These are phyloP conservation scores for Striga hermonthica DNA, from an alignment of 305 asterid genomes.

Conservation along the genomic window DNA sequence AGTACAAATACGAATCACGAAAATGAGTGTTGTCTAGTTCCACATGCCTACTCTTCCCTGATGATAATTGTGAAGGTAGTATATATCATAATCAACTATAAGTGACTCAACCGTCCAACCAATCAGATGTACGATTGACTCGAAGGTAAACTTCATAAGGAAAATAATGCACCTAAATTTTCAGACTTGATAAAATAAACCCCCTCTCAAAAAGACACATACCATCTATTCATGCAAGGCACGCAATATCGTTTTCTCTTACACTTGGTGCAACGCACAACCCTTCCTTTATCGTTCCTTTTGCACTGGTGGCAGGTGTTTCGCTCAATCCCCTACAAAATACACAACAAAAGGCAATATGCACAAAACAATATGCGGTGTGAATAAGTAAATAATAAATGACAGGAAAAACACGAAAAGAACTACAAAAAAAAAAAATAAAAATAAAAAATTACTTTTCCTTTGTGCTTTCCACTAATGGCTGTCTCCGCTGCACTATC, in stretches of 20 bases:
- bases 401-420: background rate
- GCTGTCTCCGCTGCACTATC: slow-evolving; percentile 9
- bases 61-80: too few relatives aligned
- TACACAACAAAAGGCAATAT: slow-evolving; percentile 18
- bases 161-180: slow-evolving; percentile 8
- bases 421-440: background rate
- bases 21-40: background rate
- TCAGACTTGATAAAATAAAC: slow-evolving; percentile 14
- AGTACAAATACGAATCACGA: background rate
- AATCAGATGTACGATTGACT: slow-evolving; percentile 13
- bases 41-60: background rate
- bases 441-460: slow-evolving; percentile 32
- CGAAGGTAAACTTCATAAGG: slow-evolving; percentile 8
- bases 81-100: too few relatives aligned
- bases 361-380: background rate
- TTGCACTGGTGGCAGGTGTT: slow-evolving; percentile 76
- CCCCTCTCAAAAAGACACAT: slow-evolving; percentile 13
- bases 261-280: slow-evolving; percentile 62
- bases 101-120: background rate
- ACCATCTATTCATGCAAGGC: slow-evolving; percentile 68
- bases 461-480: slow-evolving; percentile 20
- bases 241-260: slow-evolving; percentile 52
- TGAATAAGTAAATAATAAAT: background rate
- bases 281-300: slow-evolving; percentile 71
- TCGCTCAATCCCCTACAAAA: slow-evolving; percentile 41